Base-by-base conservation (phyloP, 805 yeast genomes). In the Candida palmyrensis region DNA sequence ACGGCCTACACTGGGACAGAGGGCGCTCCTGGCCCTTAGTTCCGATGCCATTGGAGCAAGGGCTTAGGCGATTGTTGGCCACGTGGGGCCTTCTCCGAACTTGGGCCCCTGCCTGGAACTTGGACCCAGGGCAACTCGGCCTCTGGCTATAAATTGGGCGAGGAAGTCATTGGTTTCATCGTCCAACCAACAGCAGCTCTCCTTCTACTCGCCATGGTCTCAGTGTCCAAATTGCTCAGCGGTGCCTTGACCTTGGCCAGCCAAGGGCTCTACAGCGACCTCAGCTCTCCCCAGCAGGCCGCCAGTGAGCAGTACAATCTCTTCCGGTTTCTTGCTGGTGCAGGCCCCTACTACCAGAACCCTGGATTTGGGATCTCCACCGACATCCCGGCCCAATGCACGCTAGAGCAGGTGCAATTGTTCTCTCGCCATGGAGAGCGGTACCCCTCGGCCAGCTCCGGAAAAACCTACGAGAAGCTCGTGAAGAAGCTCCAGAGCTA, bases 371-470 rank as follows among this genome's bases (percentile, higher is more conserved):
- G 82, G 3, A 66, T 78, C 25, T 56, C 71, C 11, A 51, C 66
- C 14, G 73, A 59, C 7, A 42, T 62, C 2, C 80, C 82, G n/a
- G 60, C 53, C 6, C 62, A 61, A 28, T 79, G 84, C 53, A 46
- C 55, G 5, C 62, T 79, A 35, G 75, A 74, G 44, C 90, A 82
- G 53, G 85, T 82, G 7, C 87, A 81, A 43, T 57, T 82, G 15
- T 57, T 82, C 32, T 77, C 79, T 44, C 71, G 95, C 48, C 94
- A 86, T 49, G 94, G 90, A 14, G 92, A 84, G 53, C 64, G 95
- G 42, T 82, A 66, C 48, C 65, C 70, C 5, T 50, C 65, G 11
- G 45, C 41, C 20, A 38, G 50, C 17, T 47, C 38, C 18, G 68
- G 68, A 7, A 45, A 43, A 27, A 15, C 24, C 6, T 50, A 49